Evolutionary conservation across 331 rosid species (phyloP).

Genomic region (Malus hybrid): DNA sequence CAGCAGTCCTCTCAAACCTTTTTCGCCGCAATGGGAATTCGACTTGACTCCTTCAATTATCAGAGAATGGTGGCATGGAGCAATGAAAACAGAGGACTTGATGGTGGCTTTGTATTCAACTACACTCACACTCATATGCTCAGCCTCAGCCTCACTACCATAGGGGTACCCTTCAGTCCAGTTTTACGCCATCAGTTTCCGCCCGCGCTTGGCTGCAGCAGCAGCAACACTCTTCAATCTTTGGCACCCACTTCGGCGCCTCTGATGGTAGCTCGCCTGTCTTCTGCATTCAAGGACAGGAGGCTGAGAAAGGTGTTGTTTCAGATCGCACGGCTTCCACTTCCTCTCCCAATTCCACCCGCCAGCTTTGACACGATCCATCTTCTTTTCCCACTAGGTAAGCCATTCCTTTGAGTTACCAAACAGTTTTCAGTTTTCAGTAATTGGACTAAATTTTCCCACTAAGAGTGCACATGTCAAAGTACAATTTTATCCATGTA

Average conservation of each 20-base stretch:
- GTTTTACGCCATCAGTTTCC: constrained; percentile 47
- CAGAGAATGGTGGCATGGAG: constrained; percentile 61
- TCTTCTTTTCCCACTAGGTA: background rate
- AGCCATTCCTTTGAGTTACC: background rate
- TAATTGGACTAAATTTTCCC: too few species aligned
- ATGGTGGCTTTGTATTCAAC: constrained; percentile 38
- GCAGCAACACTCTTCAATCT: constrained; percentile 50
- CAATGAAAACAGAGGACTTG: constrained; percentile 24
- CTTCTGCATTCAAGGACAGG: constrained; percentile 55
- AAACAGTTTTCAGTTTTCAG: background rate
- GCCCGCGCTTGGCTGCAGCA: constrained; percentile 48
- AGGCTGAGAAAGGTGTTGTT: constrained; percentile 34
- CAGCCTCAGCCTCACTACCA: background rate
- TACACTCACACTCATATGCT: background rate
- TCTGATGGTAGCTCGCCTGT: constrained; percentile 42
- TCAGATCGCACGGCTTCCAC: constrained; percentile 46
- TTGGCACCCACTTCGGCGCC: constrained; percentile 48
- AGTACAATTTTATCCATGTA: too few species aligned
- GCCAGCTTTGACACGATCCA: constrained; percentile 19
- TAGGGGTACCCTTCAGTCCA: constrained; percentile 97
- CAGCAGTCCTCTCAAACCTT: constrained; percentile 9
- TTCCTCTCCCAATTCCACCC: constrained; percentile 56
- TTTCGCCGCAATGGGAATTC: constrained; percentile 42
- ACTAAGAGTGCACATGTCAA: too few species aligned
- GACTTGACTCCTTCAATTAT: constrained; percentile 41